Conservation (phyloP, 495 filamentous ascomycete genomes). For the Acidiella bohemica region DNA sequence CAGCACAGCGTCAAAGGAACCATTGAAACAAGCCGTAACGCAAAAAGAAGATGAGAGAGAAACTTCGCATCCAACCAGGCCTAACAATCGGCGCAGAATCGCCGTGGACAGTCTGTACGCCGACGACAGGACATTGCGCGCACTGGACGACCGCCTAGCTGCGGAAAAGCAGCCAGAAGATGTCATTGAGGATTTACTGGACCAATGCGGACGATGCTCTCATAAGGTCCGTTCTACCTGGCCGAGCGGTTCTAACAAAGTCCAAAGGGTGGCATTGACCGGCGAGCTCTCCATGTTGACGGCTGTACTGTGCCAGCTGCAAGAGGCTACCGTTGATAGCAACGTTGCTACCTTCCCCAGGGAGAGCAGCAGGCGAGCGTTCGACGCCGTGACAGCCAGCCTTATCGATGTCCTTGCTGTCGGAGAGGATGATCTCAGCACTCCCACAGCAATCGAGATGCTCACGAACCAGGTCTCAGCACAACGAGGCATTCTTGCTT, state of each 20-base stretch:
- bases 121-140: neutral
- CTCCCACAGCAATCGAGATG: too few relatives aligned
- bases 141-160: neutral
- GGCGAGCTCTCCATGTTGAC: neutral
- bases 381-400: too few relatives aligned
- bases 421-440: too few relatives aligned
- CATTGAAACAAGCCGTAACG: neutral
- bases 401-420: too few relatives aligned
- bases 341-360: too few relatives aligned
- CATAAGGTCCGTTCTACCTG: neutral
- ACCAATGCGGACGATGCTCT: neutral
- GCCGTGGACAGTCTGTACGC: slow-evolving; percentile 14
- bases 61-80: neutral
- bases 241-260: neutral
- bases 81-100: neutral
- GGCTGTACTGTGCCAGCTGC: neutral
- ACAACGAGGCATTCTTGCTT: too few relatives aligned
- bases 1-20: too few relatives aligned
- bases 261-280: neutral
- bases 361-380: too few relatives aligned
- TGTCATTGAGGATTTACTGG: neutral
- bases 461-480: too few relatives aligned
- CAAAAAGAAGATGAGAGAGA: neutral
- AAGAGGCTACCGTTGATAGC: too few relatives aligned
- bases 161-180: too few relatives aligned